phyloP scores from a whole-genome alignment of 805 yeast genomes.

The Blastobotrys terrestris region DNA sequence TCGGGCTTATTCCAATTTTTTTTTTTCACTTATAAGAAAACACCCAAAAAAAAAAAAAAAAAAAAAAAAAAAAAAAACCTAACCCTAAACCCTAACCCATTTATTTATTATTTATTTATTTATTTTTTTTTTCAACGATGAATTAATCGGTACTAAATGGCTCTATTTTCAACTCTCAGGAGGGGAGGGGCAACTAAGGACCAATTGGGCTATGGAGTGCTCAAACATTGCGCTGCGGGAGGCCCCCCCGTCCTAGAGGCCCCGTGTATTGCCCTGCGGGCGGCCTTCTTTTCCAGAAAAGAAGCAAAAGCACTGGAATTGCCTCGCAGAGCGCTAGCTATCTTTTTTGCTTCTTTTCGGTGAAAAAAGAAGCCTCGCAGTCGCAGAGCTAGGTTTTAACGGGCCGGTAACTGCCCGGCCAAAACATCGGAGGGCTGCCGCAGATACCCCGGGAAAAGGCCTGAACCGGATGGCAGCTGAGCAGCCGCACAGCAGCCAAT shows the following conservation, averaged over 20 bases:
- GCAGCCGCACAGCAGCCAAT: neutral
- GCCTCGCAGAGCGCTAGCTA: neutral
- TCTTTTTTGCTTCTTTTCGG: neutral
- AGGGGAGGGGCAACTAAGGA: too few species aligned
- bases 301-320: neutral
- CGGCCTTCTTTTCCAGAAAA: neutral
- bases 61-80: too few species aligned
- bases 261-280: neutral
- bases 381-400: too few species aligned
- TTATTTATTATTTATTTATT: neutral
- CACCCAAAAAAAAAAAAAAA: neutral
- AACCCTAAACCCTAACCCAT: neutral
- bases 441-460: too few species aligned
- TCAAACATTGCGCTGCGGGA: too few species aligned
- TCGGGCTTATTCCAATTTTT: neutral
- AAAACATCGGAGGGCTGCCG: too few species aligned
- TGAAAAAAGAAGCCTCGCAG: neutral
- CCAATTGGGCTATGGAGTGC: too few species aligned
- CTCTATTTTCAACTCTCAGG: neutral
- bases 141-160: too few species aligned
- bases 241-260: too few species aligned
- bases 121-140: too few species aligned
- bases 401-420: too few species aligned
- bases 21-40: neutral
- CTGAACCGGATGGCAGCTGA: too few species aligned